phyloP scores from a whole-genome alignment of 2,329 filamentous ascomycete species.

The Pseudogymnoascus sp. region DNA sequence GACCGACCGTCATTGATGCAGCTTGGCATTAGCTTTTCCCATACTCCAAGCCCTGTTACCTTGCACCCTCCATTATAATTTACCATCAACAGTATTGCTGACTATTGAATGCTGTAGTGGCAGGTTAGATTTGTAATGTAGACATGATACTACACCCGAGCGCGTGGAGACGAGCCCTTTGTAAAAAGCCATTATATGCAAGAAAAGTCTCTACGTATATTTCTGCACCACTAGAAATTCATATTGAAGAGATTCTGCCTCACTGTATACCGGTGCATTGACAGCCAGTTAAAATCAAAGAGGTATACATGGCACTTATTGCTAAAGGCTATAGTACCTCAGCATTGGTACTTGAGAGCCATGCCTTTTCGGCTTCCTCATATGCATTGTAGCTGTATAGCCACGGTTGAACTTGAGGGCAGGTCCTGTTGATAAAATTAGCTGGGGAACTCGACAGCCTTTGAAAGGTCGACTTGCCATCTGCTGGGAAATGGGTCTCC shows the following conservation, averaged over 20 bases:
- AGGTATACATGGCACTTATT: slow-evolving; percentile 15
- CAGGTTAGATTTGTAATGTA: neutral
- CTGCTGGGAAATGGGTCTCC: neutral
- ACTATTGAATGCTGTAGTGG: too few relatives aligned
- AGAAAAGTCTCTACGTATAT: neutral
- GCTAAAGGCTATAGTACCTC: slow-evolving; percentile 29
- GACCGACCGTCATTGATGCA: neutral
- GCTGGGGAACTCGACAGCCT: neutral
- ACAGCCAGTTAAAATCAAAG: slow-evolving; percentile 12
- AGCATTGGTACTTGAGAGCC: neutral
- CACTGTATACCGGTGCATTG: neutral
- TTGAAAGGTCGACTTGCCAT: neutral
- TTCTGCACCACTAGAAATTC: neutral
- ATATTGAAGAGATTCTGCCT: neutral
- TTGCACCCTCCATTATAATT: neutral
- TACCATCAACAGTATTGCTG: too few relatives aligned
- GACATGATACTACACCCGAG: neutral
- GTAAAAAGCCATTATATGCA: neutral
- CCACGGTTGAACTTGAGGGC: neutral
- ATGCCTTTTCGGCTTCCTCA: neutral
- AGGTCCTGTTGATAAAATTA: neutral
- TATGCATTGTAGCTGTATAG: neutral
- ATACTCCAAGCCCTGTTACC: neutral
- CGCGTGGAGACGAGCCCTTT: neutral
- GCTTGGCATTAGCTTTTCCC: neutral